Evolutionary conservation across 768 basidiomycete genomes (phyloP), one percentile per base, ranked within the genome.

Genomic region (Mycena indigotica): DNA sequence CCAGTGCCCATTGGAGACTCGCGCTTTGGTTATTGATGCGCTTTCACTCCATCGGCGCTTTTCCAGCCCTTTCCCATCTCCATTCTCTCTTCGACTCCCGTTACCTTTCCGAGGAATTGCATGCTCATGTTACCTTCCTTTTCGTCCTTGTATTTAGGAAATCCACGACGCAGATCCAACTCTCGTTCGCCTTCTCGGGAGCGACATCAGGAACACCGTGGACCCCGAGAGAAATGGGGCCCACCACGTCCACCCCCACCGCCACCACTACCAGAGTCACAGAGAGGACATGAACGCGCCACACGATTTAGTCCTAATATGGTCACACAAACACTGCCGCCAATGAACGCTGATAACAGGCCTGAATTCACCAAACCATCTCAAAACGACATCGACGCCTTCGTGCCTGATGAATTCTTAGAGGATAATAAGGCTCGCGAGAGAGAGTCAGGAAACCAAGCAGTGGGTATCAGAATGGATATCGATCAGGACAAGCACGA

Each of bases 391-490:
- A 28, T 38, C 25, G 61, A 63, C 38, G 44, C 8, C 30, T 59
- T 39, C 40, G 61, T 62, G 24, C 61, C 61, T 41, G 61, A 62
- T 52, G 61, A 62, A 57, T 38, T 63, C 24, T 28, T 59, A 2
- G 61, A 58, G 51, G 55, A 59, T 48, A 48, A 28, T 26, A 48
- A 48, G 46, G 13, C 5, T 28, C 12, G 46, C 24, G 28, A 48
- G 46, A 23, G 46, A 48, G 12, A 28, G 28, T 26, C 25, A 48
- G 46, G 12, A 24, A n/a, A 13, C 8, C 10, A 13, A 8, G n/a
- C 25, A 13, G 25, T 6, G 24, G 46, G 28, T 26, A 26, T 26
- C 23, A 48, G 21, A 26, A 48, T 48, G 52, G 35, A 53, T 29
- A 28, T 30, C 35, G 58, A 29, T 21, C 23, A 35, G 32, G 23